Conservation (phyloP, 192 early-diverging fungal genomes). For the Coemansia sp. region DNA sequence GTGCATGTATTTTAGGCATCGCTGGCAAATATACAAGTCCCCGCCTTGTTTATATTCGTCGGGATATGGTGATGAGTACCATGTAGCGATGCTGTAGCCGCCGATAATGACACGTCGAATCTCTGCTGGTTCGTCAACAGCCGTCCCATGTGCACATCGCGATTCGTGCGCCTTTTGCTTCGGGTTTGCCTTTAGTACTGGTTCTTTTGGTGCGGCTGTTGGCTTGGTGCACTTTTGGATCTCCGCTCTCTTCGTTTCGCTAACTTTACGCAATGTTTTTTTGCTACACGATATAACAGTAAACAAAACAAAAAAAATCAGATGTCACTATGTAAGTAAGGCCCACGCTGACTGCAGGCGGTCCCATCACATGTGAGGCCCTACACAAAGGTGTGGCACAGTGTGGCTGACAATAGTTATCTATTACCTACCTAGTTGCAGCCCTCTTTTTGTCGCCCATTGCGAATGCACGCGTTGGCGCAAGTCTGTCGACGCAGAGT, state of each 20-base stretch:
- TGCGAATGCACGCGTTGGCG: constrained; percentile 6
- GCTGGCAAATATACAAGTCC: constrained; percentile 86
- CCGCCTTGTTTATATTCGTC: constrained; percentile 77
- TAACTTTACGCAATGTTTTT: background rate
- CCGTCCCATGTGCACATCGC: background rate
- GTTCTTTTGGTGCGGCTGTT: constrained; percentile 3
- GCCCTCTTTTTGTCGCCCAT: constrained; percentile 15
- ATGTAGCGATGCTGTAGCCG: constrained; percentile 82
- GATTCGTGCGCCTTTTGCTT: constrained; percentile 5
- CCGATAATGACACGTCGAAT: constrained; percentile 70
- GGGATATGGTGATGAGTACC: constrained; percentile 96
- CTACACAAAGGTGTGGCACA: background rate
- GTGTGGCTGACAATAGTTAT: background rate
- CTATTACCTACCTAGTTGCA: background rate
- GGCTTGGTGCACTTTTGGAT: background rate
- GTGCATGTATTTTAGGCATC: constrained; percentile 95
- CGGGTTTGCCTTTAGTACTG: background rate
- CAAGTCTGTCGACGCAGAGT: background rate
- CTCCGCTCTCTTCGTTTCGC: constrained; percentile 10
- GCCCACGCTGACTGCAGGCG: background rate
- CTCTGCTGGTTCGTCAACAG: constrained; percentile 8
- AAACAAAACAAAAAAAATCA: background rate
- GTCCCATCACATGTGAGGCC: background rate
- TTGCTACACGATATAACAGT: background rate
- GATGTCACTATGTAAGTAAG: background rate